phyloP scores from a whole-genome alignment of 208 protist species.

The Wallacemonas sp. region DNA sequence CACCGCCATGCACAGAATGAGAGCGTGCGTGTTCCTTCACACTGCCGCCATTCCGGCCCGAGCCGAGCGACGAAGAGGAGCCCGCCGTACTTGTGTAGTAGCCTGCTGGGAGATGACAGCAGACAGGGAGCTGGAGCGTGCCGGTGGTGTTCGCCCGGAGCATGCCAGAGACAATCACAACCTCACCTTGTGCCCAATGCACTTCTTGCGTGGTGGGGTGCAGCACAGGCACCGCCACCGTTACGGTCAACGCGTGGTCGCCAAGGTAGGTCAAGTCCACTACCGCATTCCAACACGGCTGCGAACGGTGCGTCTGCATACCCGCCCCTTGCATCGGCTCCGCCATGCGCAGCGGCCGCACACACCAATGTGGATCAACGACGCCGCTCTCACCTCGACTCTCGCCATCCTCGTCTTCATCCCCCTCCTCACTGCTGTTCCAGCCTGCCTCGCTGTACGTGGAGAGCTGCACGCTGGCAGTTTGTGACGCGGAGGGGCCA shows the following conservation, averaged over 20 bases:
- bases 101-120: constrained; percentile 8
- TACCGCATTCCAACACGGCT: constrained; percentile 42
- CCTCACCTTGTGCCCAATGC: constrained; percentile 2
- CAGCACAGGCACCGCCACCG: constrained; percentile 36
- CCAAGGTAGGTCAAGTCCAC: constrained; percentile 36
- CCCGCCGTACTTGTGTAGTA: background rate
- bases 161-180: constrained; percentile 42
- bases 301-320: constrained; percentile 28
- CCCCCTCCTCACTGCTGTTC: background rate
- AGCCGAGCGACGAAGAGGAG: constrained; percentile 3
- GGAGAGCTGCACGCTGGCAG: background rate
- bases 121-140: constrained; percentile 30
- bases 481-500: background rate
- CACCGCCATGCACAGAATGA: constrained; percentile 1
- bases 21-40: background rate
- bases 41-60: constrained; percentile 8
- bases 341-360: constrained; percentile 35
- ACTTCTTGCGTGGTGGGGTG: constrained; percentile 5
- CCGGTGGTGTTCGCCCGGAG: constrained; percentile 38
- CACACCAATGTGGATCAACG: constrained; percentile 49
- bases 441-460: background rate
- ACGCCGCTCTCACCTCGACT: background rate
- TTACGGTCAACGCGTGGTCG: constrained; percentile 38
- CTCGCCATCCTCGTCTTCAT: no score
- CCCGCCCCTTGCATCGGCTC: constrained; percentile 30